Evolutionary conservation across 495 filamentous ascomycete species (phyloP).

Genomic region (Jackrogersella multiformis): DNA sequence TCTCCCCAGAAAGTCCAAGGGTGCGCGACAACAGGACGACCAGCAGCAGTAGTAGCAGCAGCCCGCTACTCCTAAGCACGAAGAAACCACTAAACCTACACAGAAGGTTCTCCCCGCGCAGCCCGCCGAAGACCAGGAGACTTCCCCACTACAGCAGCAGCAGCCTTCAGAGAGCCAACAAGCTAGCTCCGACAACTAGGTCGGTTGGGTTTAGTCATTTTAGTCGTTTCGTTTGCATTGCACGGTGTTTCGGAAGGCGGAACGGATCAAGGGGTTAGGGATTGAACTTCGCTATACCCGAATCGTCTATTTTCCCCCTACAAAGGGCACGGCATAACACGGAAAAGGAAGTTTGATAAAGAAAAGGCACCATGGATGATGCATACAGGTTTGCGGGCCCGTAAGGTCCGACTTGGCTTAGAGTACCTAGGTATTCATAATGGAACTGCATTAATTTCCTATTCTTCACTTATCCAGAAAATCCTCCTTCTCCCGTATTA

Average conservation of each 20-base stretch:
- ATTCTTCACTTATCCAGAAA: no score
- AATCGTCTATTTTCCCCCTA: not conserved
- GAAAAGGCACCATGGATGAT: not conserved
- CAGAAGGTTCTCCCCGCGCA: no score
- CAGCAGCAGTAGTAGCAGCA: no score
- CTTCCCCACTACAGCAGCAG: not conserved
- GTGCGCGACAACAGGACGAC: no score
- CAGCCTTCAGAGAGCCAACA: not conserved
- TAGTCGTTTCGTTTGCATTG: slow-evolving; percentile 3
- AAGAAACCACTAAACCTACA: no score
- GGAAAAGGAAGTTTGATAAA: not conserved
- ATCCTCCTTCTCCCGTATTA: no score
- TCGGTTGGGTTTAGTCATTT: not conserved
- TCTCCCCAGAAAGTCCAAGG: no score
- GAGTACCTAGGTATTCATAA: not conserved
- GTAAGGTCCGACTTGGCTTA: not conserved
- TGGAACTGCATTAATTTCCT: not conserved
- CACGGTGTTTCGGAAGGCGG: not conserved
- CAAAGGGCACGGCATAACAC: not conserved
- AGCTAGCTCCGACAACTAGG: not conserved
- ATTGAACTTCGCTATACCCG: not conserved
- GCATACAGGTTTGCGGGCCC: not conserved
- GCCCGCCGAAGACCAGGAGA: no score
- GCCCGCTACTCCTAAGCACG: no score
- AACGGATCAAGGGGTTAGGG: not conserved